These are phyloP conservation scores for Apiotrichum sp. DNA, from an alignment of 1,284 basidiomycete genomes.

Conservation along the genomic window DNA sequence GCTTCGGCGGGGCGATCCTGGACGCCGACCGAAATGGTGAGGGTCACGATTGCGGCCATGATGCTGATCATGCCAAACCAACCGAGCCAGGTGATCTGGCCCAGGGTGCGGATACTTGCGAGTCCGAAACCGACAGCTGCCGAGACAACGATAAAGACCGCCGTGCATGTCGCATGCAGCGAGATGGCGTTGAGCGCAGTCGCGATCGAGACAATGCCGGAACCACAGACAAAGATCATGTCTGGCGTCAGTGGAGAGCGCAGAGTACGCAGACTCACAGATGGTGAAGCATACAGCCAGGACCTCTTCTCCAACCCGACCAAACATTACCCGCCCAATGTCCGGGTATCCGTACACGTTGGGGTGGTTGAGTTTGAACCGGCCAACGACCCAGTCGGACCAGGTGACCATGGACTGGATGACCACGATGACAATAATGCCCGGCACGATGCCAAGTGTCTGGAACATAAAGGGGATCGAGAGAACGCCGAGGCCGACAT, in stretches of 20 bases:
- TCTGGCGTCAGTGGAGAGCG: constrained; percentile 1
- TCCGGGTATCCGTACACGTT: constrained; percentile 21
- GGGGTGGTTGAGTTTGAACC: constrained; percentile 16
- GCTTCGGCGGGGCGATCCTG: constrained; percentile 37
- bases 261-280: neutral
- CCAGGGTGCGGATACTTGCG: constrained; percentile 39
- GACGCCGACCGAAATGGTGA: constrained; percentile 44
- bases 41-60: constrained; percentile 38
- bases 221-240: constrained; percentile 25
- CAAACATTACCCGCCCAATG: constrained; percentile 18
- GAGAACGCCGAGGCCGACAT: constrained; percentile 32
- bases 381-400: neutral
- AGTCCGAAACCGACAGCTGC: constrained; percentile 28
- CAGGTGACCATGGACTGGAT: constrained; percentile 25
- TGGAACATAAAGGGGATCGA: constrained; percentile 27
- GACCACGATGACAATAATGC: constrained; percentile 24
- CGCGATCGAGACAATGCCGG: constrained; percentile 34
- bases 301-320: constrained; percentile 20
- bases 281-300: constrained; percentile 11
- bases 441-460: constrained; percentile 26
- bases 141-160: constrained; percentile 37
- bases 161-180: constrained; percentile 40
- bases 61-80: constrained; percentile 36
- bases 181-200: constrained; percentile 46
- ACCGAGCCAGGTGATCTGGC: constrained; percentile 41